Conservation (phyloP, 2,329 filamentous ascomycete genomes). For the Stachybotrys chartarum region DNA sequence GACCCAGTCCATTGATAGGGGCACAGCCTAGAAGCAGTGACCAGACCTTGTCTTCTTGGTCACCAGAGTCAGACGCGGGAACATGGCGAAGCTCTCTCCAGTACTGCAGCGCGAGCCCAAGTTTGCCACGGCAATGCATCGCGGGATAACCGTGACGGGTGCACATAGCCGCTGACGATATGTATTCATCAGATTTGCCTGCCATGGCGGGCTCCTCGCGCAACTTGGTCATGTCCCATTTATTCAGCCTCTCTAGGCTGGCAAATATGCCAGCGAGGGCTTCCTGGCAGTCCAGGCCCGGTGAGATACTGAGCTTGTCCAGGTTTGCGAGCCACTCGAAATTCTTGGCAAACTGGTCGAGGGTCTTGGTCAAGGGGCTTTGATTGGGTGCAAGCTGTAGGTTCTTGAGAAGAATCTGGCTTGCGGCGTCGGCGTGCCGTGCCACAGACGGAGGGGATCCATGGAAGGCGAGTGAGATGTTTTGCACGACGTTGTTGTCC, state of each 20-base stretch:
- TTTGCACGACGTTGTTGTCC: constrained; percentile 53
- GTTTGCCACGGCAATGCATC: constrained; percentile 59
- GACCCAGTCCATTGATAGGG: constrained; percentile 32
- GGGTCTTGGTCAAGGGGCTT: constrained; percentile 60
- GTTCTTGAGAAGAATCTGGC: constrained; percentile 58
- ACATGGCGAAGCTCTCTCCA: constrained; percentile 60
- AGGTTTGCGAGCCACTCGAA: constrained; percentile 61
- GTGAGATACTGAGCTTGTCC: constrained; percentile 64
- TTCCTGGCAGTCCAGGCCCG: constrained; percentile 68
- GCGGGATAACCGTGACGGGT: constrained; percentile 61
- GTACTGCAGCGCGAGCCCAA: constrained; percentile 70
- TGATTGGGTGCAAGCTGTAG: constrained; percentile 53
- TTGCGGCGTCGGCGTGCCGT: constrained; percentile 54
- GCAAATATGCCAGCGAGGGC: constrained; percentile 67
- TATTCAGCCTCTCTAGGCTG: constrained; percentile 61
- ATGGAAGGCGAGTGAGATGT: constrained; percentile 56
- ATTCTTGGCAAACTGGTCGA: constrained; percentile 65
- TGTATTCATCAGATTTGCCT: constrained; percentile 38
- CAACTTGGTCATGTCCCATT: constrained; percentile 59
- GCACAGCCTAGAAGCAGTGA: constrained; percentile 62
- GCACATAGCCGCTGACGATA: constrained; percentile 57
- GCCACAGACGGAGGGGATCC: constrained; percentile 51
- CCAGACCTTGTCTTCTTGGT: constrained; percentile 48
- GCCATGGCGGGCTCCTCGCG: constrained; percentile 38
- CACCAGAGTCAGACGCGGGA: constrained; percentile 24